Conservation (phyloP, 176 grass and related monocot genomes). For the Bolboschoenus planiculmis region DNA sequence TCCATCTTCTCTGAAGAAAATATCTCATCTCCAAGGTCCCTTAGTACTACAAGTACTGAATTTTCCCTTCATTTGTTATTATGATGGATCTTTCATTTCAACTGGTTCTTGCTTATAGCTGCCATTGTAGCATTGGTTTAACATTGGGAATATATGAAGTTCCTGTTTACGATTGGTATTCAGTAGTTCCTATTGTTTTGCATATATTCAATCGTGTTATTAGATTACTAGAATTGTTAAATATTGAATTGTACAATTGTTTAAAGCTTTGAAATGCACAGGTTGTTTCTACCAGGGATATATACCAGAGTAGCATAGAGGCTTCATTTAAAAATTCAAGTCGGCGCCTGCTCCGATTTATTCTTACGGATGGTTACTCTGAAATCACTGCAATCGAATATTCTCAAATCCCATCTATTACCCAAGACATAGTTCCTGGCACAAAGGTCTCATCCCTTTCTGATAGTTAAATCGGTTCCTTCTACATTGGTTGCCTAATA, state of each 20-base stretch:
- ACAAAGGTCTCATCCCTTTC: conserved; percentile 49
- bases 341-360: conserved; percentile 46
- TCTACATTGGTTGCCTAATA: neutral
- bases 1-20: conserved; percentile 31
- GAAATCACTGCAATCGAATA: conserved; percentile 76
- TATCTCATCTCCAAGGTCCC: conserved; percentile 57
- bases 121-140: neutral
- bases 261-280: conserved; percentile 20
- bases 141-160: neutral
- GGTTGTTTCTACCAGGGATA: conserved; percentile 74
- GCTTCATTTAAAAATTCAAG: conserved; percentile 56
- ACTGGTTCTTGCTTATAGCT: neutral
- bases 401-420: conserved; percentile 49
- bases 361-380: conserved; percentile 59
- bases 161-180: neutral
- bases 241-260: neutral
- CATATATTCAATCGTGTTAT: neutral
- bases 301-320: conserved; percentile 63
- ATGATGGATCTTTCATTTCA: neutral
- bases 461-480: neutral
- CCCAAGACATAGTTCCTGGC: conserved; percentile 67
- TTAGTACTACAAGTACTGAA: conserved; percentile 48
- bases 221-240: neutral
- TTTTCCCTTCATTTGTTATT: neutral
- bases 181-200: neutral